These are phyloP conservation scores for Cladophialophora psammophila DNA, from an alignment of 2,329 filamentous ascomycete genomes.

Conservation along the genomic window DNA sequence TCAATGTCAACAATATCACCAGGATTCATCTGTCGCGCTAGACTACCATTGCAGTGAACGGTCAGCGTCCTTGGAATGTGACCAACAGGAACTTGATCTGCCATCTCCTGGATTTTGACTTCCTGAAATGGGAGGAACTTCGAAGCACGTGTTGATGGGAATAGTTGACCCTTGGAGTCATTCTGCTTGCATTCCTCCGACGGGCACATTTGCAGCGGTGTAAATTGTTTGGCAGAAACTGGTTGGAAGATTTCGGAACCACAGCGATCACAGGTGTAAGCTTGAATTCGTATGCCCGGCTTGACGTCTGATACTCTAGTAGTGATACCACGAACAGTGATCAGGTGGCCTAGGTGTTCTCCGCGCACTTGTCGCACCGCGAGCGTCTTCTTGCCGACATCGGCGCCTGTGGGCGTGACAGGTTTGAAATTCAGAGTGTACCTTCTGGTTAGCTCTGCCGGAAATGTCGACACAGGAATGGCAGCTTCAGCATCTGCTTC, in stretches of 20 bases:
- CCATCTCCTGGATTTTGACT: constrained; percentile 97
- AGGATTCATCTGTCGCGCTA: constrained; percentile 86
- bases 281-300: constrained; percentile 95
- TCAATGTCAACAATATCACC: constrained; percentile 94
- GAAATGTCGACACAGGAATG: constrained; percentile 78
- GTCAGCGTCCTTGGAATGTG: constrained; percentile 94
- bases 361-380: constrained; percentile 94
- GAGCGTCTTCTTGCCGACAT: constrained; percentile 70
- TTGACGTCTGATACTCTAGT: constrained; percentile 98
- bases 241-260: constrained; percentile 98
- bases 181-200: constrained; percentile 90
- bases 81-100: constrained; percentile 97
- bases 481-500: constrained; percentile 71
- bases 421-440: constrained; percentile 98
- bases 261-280: constrained; percentile 96
- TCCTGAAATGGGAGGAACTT: constrained; percentile 99
- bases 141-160: constrained; percentile 91
- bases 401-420: constrained; percentile 73
- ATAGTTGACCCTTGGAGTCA: constrained; percentile 90
- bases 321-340: constrained; percentile 91
- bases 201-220: constrained; percentile 83
- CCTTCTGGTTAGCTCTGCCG: constrained; percentile 86
- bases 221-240: constrained; percentile 87
- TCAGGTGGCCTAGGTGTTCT: constrained; percentile 89
- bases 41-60: constrained; percentile 83